Conservation (phyloP, 768 basidiomycete genomes). For the Boletus tylopilopsis region DNA sequence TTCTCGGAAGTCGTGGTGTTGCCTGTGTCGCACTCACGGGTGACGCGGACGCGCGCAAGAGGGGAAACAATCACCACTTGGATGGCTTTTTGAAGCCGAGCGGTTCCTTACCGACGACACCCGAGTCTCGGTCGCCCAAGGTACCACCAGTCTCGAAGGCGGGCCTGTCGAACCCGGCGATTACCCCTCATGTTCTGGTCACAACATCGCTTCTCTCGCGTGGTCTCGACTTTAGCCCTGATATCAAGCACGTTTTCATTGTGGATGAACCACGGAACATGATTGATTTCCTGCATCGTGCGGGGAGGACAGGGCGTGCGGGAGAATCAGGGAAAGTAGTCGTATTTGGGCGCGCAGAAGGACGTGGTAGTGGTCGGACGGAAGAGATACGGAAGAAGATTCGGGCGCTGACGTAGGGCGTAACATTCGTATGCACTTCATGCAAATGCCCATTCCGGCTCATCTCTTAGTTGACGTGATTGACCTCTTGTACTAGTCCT, state of each 20-base stretch:
- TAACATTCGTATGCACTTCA: neutral
- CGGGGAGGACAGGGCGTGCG: conserved; percentile 78
- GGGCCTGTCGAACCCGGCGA: conserved; percentile 22
- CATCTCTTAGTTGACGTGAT: neutral
- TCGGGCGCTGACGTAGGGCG: conserved; percentile 31
- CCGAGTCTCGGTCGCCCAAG: neutral
- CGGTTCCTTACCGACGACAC: neutral
- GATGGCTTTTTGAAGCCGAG: conserved; percentile 58
- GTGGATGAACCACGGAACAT: conserved; percentile 86
- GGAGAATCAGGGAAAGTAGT: conserved; percentile 69
- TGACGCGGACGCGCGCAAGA: conserved; percentile 49
- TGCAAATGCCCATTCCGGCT: neutral
- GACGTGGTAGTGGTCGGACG: conserved; percentile 53
- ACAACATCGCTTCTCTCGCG: conserved; percentile 90
- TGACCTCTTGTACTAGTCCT: too few relatives aligned
- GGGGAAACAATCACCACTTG: conserved; percentile 75
- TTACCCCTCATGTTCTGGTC: conserved; percentile 65
- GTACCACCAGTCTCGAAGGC: conserved; percentile 7
- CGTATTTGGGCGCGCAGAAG: conserved; percentile 68
- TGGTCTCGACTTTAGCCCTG: conserved; percentile 82
- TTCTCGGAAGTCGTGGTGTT: conserved; percentile 59
- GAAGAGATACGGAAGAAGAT: conserved; percentile 52
- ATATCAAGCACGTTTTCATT: conserved; percentile 79
- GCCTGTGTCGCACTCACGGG: conserved; percentile 65
- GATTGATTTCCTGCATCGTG: conserved; percentile 90